Evolutionary conservation across 2,329 filamentous ascomycete genomes (phyloP), one percentile per base, ranked within the genome.

Genomic region (Drechslerella coelobrocha): DNA sequence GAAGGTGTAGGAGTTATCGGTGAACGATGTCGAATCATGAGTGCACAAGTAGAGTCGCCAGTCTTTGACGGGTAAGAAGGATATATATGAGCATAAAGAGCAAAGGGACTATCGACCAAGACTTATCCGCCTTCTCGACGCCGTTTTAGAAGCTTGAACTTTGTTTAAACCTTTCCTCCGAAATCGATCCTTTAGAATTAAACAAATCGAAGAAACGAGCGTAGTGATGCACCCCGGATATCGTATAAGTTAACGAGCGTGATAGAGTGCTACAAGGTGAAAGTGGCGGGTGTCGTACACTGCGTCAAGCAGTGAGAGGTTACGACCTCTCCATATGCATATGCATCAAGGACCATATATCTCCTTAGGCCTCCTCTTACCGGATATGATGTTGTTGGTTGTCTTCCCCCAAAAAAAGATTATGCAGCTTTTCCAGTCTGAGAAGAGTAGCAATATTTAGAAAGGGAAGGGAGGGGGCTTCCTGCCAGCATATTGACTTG

Each of bases 281-380:
- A 61, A 39, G 60, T 57, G 21, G 59, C 59, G 53, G 48, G 59
- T 71, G 59, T 63, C 59, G 59, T 59, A 34, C 53, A 63, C 66
- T 71, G 66, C 66, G 59, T 71, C 66, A 71, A 71, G 59, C 59
- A 63, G 52, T 56, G 48, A 71, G 59, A 71, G 48, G 59, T 7
- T 29, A 19, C 21, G 14, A 27, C 14, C 47, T 27, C 7, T 23
- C 47, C 47, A 27, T 51, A 27, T 17, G 19, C 47, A 27, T 51
- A 27, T 17, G 19, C 41, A 45, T 45, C 5, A 45, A 23, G 14
- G 41, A 17, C 19, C n/a, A 45, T 45, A 45, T 45, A 19, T 45
- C 29, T 31, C 6, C 29, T 12, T 12, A 31, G n/a, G n/a, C n/a
- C n/a, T n/a, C n/a, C n/a, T n/a, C n/a, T n/a, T n/a, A n/a, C n/a